Evolutionary conservation across 2,329 filamentous ascomycete genomes (phyloP).

Genomic region (Colletotrichum lindemuthianum): DNA sequence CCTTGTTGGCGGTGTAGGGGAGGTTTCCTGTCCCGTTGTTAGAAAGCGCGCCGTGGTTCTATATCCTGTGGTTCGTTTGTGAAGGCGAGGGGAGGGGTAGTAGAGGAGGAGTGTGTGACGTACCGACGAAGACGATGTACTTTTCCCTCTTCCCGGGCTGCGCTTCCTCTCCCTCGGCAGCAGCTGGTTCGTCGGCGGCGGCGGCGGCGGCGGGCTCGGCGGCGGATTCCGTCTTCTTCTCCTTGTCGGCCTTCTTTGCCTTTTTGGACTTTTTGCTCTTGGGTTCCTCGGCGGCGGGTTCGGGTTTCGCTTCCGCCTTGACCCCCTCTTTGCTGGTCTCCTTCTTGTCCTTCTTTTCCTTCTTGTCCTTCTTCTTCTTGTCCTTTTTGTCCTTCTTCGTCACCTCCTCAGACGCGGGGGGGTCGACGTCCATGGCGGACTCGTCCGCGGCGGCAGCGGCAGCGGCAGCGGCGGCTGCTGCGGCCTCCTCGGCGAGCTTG

Average conservation of each 20-base stretch:
- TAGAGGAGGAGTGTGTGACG: constrained; percentile 10
- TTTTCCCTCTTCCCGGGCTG: constrained; percentile 56
- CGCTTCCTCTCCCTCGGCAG: constrained; percentile 24
- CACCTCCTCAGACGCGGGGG: constrained; percentile 25
- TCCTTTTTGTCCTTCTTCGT: constrained; percentile 44
- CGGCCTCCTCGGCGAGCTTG: constrained; percentile 23
- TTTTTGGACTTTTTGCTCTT: constrained; percentile 42
- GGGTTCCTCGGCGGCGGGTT: constrained; percentile 44
- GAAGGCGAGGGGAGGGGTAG: constrained; percentile 11
- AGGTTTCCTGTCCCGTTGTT: constrained; percentile 73
- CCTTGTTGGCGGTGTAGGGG: constrained; percentile 81
- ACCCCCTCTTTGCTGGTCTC: neutral
- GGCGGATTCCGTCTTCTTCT: constrained; percentile 34
- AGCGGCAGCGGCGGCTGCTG: constrained; percentile 22
- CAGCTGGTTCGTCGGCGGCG: constrained; percentile 14
- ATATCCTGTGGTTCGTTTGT: neutral
- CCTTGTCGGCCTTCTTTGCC: constrained; percentile 40
- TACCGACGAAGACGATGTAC: constrained; percentile 83
- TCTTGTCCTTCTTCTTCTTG: constrained; percentile 42
- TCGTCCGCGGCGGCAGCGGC: constrained; percentile 12
- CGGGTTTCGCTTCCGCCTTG: constrained; percentile 35
- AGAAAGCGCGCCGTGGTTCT: constrained; percentile 33
- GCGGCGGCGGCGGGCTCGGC: constrained; percentile 18
- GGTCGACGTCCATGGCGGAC: constrained; percentile 30
- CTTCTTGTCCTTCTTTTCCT: constrained; percentile 35